Conservation (phyloP, 2,329 filamentous ascomycete genomes). For the Fusarium domesticum region DNA sequence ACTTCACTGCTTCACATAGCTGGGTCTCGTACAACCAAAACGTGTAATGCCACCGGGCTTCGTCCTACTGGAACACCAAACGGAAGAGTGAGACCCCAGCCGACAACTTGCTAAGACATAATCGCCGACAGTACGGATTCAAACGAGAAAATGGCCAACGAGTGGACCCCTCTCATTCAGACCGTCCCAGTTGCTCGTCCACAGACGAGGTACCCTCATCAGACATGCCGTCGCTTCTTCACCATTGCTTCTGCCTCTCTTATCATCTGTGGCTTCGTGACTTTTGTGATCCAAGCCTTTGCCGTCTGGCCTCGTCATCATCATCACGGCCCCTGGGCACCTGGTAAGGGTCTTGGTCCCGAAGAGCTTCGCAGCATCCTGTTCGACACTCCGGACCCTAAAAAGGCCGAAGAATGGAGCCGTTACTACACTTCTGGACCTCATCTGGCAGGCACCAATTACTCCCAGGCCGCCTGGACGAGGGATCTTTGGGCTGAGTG, state of each 20-base stretch:
- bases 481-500: constrained; percentile 69
- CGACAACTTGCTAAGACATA: constrained; percentile 1
- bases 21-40: constrained; percentile 7
- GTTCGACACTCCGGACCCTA: constrained; percentile 55
- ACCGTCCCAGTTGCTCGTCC: constrained; percentile 55
- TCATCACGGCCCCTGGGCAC: constrained; percentile 31
- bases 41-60: not conserved
- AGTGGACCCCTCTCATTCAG: constrained; percentile 66
- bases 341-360: constrained; percentile 34
- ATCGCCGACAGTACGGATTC: constrained; percentile 9
- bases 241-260: constrained; percentile 58
- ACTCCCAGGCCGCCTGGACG: constrained; percentile 76
- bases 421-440: constrained; percentile 73
- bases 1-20: constrained; percentile 8
- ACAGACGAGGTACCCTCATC: constrained; percentile 56
- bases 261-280: constrained; percentile 48
- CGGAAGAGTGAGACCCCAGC: not conserved
- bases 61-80: constrained; percentile 1
- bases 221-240: constrained; percentile 62
- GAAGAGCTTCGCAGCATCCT: constrained; percentile 56
- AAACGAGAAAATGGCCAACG: constrained; percentile 40
- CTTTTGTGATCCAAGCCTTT: constrained; percentile 48
- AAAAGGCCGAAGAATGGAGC: constrained; percentile 67
- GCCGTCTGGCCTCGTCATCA: constrained; percentile 38
- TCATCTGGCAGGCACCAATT: constrained; percentile 74